A percentile compares a stretch with the other conserved stretches of the same genome.
These are phyloP conservation scores for Stereocaulon alpinum DNA, from an alignment of 495 filamentous ascomycete genomes.

Conservation along the genomic window DNA sequence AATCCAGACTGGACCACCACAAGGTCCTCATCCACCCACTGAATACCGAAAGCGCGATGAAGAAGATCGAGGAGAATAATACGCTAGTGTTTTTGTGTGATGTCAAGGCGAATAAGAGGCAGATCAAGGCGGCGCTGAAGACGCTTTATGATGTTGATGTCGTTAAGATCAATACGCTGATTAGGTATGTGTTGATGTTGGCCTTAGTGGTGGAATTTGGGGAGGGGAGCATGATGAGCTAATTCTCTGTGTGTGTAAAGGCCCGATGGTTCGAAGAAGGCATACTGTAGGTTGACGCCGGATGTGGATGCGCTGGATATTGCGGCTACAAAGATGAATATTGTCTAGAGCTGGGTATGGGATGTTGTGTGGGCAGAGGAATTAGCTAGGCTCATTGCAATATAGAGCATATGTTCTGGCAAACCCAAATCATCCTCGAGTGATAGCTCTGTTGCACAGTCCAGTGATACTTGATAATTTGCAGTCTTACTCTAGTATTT, in stretches of 20 bases:
- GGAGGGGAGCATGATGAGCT: neutral
- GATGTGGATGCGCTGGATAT: slow-evolving; percentile 99
- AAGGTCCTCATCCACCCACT: slow-evolving; percentile 78
- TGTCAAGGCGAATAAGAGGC: slow-evolving; percentile 97
- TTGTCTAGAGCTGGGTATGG: slow-evolving; percentile 56
- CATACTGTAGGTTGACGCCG: slow-evolving; percentile 83
- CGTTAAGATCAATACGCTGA: slow-evolving; percentile 97
- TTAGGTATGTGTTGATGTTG: slow-evolving; percentile 66
- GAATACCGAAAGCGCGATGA: slow-evolving; percentile 99
- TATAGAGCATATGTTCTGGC: neutral
- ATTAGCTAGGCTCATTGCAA: slow-evolving; percentile 10
- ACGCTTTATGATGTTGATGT: slow-evolving; percentile 98
- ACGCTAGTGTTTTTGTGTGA: slow-evolving; percentile 98
- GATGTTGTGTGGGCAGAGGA: neutral
- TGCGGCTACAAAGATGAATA: slow-evolving; percentile 94
- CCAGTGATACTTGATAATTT: no score
- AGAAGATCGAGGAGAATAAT: slow-evolving; percentile 99
- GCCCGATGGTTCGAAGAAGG: slow-evolving; percentile 97
- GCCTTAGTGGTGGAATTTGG: neutral
- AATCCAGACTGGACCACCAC: slow-evolving; percentile 83
- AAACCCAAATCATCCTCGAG: no score
- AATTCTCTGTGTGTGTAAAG: slow-evolving; percentile 35
- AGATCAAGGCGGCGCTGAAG: slow-evolving; percentile 98
- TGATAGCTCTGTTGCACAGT: no score
- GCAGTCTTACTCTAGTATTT: no score